A percentile compares a stretch with the other conserved stretches of the same genome.
phyloP scores from a whole-genome alignment of 2,329 filamentous ascomycete species.

The Neopestalotiopsis sp. region DNA sequence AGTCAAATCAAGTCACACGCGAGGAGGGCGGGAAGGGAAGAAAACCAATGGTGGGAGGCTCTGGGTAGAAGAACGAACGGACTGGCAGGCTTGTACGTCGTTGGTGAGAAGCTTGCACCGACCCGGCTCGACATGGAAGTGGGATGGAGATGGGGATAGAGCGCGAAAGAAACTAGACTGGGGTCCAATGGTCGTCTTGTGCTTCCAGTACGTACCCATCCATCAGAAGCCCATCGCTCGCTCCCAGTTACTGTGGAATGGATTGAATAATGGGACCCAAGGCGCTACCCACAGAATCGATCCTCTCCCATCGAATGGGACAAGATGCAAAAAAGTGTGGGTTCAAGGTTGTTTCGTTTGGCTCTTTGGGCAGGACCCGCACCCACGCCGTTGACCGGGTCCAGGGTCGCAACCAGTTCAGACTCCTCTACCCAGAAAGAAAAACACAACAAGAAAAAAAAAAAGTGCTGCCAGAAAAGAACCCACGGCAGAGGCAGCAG shows the following conservation, averaged over 20 bases:
- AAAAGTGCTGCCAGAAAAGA: background rate
- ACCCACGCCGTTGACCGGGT: slow-evolving; percentile 13
- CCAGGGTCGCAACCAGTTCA: background rate
- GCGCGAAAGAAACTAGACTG: too few relatives aligned
- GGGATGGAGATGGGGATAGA: background rate
- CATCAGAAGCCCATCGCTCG: background rate
- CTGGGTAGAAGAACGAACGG: slow-evolving; percentile 14
- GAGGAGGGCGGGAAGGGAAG: slow-evolving; percentile 16
- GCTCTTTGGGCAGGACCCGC: background rate
- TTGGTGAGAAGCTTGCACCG: slow-evolving; percentile 2
- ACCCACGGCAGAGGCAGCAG: background rate
- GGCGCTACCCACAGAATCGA: background rate
- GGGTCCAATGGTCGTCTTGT: background rate
- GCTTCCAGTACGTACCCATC: background rate
- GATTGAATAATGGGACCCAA: background rate
- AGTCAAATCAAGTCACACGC: slow-evolving; percentile 1
- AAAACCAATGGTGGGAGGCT: slow-evolving; percentile 17
- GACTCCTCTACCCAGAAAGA: background rate
- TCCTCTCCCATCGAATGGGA: slow-evolving; percentile 6
- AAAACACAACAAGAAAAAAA: background rate
- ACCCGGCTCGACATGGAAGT: background rate
- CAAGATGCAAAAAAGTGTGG: slow-evolving; percentile 1
- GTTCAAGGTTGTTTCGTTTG: slow-evolving; percentile 13
- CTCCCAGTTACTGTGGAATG: background rate
- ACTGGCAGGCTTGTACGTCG: background rate